Conservation (phyloP, 148 eudicot genomes). For the Diospyros lotus region DNA sequence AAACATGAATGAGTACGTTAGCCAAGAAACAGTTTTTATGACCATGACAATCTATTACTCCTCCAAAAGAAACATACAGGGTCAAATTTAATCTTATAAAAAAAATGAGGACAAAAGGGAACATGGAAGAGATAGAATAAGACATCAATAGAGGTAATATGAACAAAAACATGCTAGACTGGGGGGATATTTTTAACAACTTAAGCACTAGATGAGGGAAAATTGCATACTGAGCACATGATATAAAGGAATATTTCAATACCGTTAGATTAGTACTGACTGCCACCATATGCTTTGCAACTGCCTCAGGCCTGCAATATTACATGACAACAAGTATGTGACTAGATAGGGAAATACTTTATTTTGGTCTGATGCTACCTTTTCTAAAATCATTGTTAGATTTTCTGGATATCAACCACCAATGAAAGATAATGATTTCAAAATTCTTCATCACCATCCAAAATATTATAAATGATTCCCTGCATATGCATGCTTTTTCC, state of each 20-base stretch:
- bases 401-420: background rate
- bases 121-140: background rate
- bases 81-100: background rate
- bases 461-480: background rate
- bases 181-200: background rate
- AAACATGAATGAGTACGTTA: background rate
- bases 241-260: slow-evolving; percentile 15
- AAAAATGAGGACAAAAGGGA: background rate
- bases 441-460: background rate
- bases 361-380: background rate
- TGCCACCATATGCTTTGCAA: slow-evolving; percentile 98
- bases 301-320: slow-evolving; percentile 72
- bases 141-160: background rate
- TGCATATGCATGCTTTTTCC: background rate
- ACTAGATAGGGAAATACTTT: slow-evolving; percentile 4
- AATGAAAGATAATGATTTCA: background rate
- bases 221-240: background rate
- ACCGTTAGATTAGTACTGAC: slow-evolving; percentile 96
- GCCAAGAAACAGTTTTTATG: background rate
- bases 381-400: background rate
- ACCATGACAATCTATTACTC: background rate
- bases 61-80: background rate
- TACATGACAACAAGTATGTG: slow-evolving; percentile 6
- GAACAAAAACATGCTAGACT: background rate
- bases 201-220: background rate